phyloP scores from a whole-genome alignment of 2,329 filamentous ascomycete species.

The Periconia sp. region DNA sequence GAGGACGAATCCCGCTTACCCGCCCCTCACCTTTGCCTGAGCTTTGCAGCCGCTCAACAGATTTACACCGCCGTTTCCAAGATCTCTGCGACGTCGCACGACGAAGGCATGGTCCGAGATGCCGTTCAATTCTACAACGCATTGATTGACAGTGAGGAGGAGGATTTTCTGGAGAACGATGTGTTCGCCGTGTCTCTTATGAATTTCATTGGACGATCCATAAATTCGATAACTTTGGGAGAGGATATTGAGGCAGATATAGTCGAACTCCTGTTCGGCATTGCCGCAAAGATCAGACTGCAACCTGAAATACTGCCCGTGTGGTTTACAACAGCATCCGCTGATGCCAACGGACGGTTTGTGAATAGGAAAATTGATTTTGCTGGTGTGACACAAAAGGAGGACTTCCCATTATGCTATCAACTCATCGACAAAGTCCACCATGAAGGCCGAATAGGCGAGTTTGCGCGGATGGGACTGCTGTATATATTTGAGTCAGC shows the following conservation, averaged over 20 bases:
- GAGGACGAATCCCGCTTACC: conserved; percentile 87
- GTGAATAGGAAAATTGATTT: conserved; percentile 66
- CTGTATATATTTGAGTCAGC: conserved; percentile 96
- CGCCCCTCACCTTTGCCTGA: conserved; percentile 86
- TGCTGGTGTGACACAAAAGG: conserved; percentile 79
- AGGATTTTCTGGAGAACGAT: conserved; percentile 86
- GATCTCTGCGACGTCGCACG: conserved; percentile 81
- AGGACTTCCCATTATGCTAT: conserved; percentile 95
- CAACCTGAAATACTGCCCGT: conserved; percentile 83
- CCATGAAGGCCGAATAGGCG: conserved; percentile 88
- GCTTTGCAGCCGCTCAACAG: conserved; percentile 81
- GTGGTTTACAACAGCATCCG: conserved; percentile 73
- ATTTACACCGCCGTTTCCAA: conserved; percentile 89
- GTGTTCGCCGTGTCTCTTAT: conserved; percentile 86
- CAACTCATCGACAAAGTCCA: conserved; percentile 96
- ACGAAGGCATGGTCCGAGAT: conserved; percentile 83
- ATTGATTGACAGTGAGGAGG: conserved; percentile 93
- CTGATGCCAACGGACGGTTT: conserved; percentile 43
- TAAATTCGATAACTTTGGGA: conserved; percentile 70
- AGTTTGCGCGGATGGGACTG: conserved; percentile 91
- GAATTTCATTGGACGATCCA: conserved; percentile 78
- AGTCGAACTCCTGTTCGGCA: conserved; percentile 91
- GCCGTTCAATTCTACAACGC: conserved; percentile 86
- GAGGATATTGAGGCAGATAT: conserved; percentile 84
- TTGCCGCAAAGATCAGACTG: conserved; percentile 92